Evolutionary conservation across 441 rosid species (phyloP).

Genomic region (Erodium moschatum): DNA sequence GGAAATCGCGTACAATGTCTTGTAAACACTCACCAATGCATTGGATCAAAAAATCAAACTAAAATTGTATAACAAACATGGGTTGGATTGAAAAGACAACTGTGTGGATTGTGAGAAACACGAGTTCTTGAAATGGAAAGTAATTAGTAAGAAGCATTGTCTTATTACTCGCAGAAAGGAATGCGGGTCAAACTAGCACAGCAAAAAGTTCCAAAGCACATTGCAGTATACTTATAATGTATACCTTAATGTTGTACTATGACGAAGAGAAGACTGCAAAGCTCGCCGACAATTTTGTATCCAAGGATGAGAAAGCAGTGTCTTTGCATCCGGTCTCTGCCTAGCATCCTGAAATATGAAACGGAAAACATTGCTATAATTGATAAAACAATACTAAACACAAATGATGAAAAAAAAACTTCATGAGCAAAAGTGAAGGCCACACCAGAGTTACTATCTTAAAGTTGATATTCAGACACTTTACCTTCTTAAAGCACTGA

Average conservation of each 20-base stretch:
- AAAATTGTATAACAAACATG: no score
- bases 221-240: background rate
- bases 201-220: constrained; percentile 3
- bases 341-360: constrained; percentile 70
- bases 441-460: background rate
- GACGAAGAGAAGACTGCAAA: constrained; percentile 76
- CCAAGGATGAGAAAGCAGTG: constrained; percentile 97
- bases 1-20: background rate
- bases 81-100: constrained; percentile 1
- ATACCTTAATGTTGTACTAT: constrained; percentile 70
- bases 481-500: constrained; percentile 96
- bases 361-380: constrained; percentile 17
- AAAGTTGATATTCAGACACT: constrained; percentile 13
- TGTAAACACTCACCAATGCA: no score
- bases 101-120: background rate
- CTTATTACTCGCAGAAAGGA: constrained; percentile 3
- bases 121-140: background rate
- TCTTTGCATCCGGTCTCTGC: constrained; percentile 97
- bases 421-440: background rate
- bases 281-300: constrained; percentile 83
- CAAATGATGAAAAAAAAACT: background rate
- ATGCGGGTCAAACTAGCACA: constrained; percentile 6
- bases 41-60: no score
- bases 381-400: background rate
- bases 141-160: constrained; percentile 1